Evolutionary conservation across 495 filamentous ascomycete species (phyloP), one percentile per base, ranked within the genome.

Genomic region (Aspergillus homomorphus): DNA sequence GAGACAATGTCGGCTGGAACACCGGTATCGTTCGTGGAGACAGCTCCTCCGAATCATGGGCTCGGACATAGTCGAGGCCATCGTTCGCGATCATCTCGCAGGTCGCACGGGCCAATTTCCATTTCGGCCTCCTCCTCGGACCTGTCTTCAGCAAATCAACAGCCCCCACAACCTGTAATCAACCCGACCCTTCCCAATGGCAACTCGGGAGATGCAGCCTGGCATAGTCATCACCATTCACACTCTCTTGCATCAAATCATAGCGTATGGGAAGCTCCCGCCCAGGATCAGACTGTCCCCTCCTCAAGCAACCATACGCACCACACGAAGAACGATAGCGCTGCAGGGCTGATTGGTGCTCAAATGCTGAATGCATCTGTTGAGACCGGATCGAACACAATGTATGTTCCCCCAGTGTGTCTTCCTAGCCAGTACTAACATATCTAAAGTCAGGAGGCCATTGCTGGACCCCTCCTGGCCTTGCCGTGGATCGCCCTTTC

Each of bases 401-500:
- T 38, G 66, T 68, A 53, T 53, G 66, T 57, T 14, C 26, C 10
- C 33, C 9, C 9, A 6, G 15, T 10, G 16, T 15, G n/a, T 43
- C 18, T 6, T 24, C 9, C 23, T n/a, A 46, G 18, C 42, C 23
- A n/a, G 30, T 45, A n/a, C 55, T 70, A 57, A 70, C 58, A 33
- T 33, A 38, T 42, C 33, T 4, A 56, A 38, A 77, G 76, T 20
- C 38, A 70, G 33, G 75, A 75, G 51, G 52, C 74, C 7, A 6
- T 72, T 7, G 64, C 68, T 15, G 70, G 74, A 22, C 43, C 69
- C 20, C 48, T 77, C 0, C 62, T 72, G 1, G 65, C 72, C 5
- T 55, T 76, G 45, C 77, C 77, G 15, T 78, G 75, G 77, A 66
- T 77, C 41, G 65, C 63, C 10, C 41, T 77, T 3, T 78, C 75